Evolutionary conservation across 139 green algal species (phyloP).

Genomic region (Parachlorella kessleri): DNA sequence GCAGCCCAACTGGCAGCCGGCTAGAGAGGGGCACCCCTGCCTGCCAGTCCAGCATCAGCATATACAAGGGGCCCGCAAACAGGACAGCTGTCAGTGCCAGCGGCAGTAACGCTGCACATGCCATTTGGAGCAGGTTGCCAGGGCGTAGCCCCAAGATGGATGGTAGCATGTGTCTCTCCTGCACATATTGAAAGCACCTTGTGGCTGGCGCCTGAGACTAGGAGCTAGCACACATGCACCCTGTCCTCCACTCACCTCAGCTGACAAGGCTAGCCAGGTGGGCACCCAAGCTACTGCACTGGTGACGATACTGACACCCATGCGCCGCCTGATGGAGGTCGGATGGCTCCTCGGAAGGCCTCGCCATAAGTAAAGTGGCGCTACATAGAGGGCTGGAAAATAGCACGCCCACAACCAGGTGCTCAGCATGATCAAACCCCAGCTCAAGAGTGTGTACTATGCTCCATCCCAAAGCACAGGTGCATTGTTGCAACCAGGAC

Average conservation of each 20-base stretch:
- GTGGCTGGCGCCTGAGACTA: neutral
- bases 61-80: constrained; percentile 52
- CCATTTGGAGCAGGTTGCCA: constrained; percentile 40
- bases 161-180: neutral
- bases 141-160: neutral
- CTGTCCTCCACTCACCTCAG: constrained; percentile 1
- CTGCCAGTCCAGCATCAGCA: constrained; percentile 22
- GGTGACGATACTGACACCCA: neutral
- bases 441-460: too few species aligned
- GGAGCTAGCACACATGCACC: too few species aligned
- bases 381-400: constrained; percentile 21
- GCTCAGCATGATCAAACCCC: too few species aligned
- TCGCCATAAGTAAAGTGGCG: constrained; percentile 22
- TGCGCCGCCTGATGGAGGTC: constrained; percentile 1
- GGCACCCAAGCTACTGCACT: constrained; percentile 13
- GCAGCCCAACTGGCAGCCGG: neutral
- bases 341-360: constrained; percentile 3
- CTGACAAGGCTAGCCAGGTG: neutral
- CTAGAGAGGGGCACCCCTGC: constrained; percentile 3
- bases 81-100: constrained; percentile 49
- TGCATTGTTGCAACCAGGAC: too few species aligned
- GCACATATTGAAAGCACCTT: neutral
- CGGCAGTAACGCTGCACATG: constrained; percentile 21
- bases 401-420: too few species aligned
- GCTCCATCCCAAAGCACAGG: too few species aligned